Evolutionary conservation across 1,284 basidiomycete genomes (phyloP), one percentile per base, ranked within the genome.

Genomic region (Ganoderma meredithae): DNA sequence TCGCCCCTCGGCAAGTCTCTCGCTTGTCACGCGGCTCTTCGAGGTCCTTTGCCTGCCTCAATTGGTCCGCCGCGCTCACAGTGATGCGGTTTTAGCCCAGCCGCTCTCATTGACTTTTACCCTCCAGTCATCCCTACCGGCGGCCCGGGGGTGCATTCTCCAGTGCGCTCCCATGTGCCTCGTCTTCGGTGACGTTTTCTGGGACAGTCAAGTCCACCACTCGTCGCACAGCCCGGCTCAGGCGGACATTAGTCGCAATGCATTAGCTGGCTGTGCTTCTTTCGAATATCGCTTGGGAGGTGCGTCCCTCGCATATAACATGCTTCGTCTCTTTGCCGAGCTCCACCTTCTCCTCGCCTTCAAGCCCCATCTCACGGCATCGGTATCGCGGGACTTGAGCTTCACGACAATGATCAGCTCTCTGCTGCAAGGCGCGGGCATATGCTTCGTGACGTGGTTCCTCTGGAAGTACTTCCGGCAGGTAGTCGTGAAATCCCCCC

Each of bases 391-490:
- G 27, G n/a, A 22, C 10, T 4, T 3, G 12, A 62, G 12, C 44
- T 22, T 19, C 3, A 58, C 22, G 39, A 25, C n/a, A n/a, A 66
- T 67, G 66, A 17, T 64, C 31, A 17, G 10, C 7, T 39, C 58
- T n/a, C 17, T 67, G 10, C 19, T 64, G 15, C 36, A 64, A 27
- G 62, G 27, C 31, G 15, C 40, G 7, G 49, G 56, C 22, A 60
- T 68, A 5, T 62, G 59, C 36, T 41, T 40, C 1, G 58, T 67
- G 7, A 49, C 53, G 17, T 71, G 67, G 66, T 36, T 72, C 25
- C 27, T 70, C 10, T 72, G 71, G 71, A 68, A 70, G 52, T 70
- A 65, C 43, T 70, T 70, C 60, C 52, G 61, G 17, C 68, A 67
- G 33, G n/a, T 56, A 1, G 3, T 68, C n/a, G 49, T 66, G 4